Conservation (phyloP, 169 alveolate genomes). For the Toxoplasma gondii region DNA sequence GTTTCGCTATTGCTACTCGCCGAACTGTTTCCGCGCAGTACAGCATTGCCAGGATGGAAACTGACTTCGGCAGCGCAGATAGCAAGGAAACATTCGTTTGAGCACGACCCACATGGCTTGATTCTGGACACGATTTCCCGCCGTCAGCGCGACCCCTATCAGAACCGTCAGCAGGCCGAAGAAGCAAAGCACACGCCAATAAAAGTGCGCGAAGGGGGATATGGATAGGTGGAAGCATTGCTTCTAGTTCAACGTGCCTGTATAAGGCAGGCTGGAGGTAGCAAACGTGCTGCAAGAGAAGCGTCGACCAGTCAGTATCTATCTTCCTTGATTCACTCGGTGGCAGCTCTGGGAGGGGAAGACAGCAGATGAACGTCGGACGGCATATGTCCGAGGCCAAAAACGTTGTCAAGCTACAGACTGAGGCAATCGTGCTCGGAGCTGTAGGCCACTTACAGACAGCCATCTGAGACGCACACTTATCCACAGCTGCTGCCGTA, state of each 20-base stretch:
- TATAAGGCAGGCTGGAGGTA: background rate
- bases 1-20: background rate
- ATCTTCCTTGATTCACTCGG: background rate
- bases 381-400: background rate
- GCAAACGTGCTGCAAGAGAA: background rate
- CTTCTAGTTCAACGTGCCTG: background rate
- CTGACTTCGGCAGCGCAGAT: background rate
- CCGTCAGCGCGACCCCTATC: background rate
- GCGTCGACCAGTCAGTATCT: background rate
- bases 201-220: background rate
- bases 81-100: background rate
- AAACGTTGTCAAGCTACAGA: background rate
- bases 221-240: background rate
- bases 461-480: background rate
- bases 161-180: background rate
- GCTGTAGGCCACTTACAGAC: conserved; percentile 23
- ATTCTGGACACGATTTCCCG: background rate
- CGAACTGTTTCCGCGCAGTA: background rate
- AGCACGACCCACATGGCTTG: background rate
- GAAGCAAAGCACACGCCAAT: background rate
- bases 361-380: background rate
- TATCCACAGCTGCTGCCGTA: background rate
- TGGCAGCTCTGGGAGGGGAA: background rate
- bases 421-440: background rate
- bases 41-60: background rate